Conservation (phyloP, 768 basidiomycete species). For the Trametes punicea region DNA sequence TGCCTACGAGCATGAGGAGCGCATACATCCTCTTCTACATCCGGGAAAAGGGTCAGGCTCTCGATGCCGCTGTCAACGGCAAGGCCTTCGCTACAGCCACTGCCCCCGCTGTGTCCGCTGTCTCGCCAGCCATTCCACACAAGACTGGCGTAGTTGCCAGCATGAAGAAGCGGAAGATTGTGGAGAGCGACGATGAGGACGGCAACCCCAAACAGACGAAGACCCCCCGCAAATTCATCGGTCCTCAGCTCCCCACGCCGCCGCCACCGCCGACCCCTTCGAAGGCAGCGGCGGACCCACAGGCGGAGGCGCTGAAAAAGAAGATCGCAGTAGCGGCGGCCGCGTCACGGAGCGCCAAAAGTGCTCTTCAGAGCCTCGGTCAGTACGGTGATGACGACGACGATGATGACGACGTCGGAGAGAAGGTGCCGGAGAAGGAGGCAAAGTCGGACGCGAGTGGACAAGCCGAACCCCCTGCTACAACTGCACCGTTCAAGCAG, state of each 20-base stretch:
- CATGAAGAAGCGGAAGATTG: constrained; percentile 48
- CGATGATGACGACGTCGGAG: constrained; percentile 32
- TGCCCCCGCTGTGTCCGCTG: constrained; percentile 22
- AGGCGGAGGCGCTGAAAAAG: constrained; percentile 48
- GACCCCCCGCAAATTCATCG: constrained; percentile 56
- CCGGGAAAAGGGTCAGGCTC: constrained; percentile 69
- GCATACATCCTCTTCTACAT: constrained; percentile 96
- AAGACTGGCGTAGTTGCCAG: constrained; percentile 45
- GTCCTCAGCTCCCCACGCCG: constrained; percentile 59
- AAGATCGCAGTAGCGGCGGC: constrained; percentile 53
- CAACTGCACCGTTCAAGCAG: neutral
- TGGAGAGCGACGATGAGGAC: constrained; percentile 47
- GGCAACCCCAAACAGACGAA: constrained; percentile 49
- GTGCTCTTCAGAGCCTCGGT: constrained; percentile 37
- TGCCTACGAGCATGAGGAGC: constrained; percentile 64
- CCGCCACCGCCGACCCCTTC: constrained; percentile 21
- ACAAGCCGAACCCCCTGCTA: neutral
- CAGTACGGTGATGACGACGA: constrained; percentile 43
- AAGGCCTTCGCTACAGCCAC: neutral
- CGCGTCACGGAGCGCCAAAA: constrained; percentile 23
- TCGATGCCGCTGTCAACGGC: constrained; percentile 54
- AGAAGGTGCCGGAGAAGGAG: constrained; percentile 25
- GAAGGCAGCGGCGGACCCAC: constrained; percentile 43
- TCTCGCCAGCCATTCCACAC: too few species aligned
- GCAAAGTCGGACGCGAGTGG: neutral